Evolutionary conservation across 2,329 filamentous ascomycete genomes (phyloP), one percentile per base, ranked within the genome.

Genomic region (Fusarium bactridioides): DNA sequence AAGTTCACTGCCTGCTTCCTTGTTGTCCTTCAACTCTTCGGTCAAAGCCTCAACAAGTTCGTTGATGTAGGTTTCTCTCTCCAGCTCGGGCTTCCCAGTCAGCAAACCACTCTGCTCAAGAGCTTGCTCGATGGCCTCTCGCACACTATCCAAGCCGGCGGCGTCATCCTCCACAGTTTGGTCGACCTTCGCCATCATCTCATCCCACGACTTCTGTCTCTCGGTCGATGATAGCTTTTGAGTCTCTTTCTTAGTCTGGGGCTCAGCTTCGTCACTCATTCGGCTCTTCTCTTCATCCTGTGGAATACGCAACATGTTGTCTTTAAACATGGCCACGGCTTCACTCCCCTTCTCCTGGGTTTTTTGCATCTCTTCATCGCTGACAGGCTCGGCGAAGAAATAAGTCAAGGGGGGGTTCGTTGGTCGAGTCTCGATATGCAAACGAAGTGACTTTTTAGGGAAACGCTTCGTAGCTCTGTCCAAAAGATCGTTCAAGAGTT

Each of bases 301-400:
- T 4, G 80, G 80, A 5, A 90, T 74, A 13, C 86, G 89, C 47
- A 91, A 83, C 21, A 94, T 86, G 19, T 86, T 82, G 43, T 85
- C 86, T 79, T 97, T 92, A 73, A 93, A 93, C 18, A 88, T 88
- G 53, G 92, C 90, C 27, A 94, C 87, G 38, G 89, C 87, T 23
- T 85, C 88, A 70, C 89, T 89, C 64, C 89, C 90, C 19, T 86
- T 86, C 27, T 85, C 88, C 79, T 98, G 95, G n/a, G 96, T 93
- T 18, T 83, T 81, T 23, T 92, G 84, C 70, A 97, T 93, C 59
- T 94, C 86, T 10, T 91, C 87, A 10, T 93, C 88, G 0, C 88
- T 88, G 59, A 98, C 91, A 7, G 96, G 95, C 80, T 97, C 92
- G 19, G 92, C 95, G 78, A 97, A 97, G 59, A 98, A 90, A 78